Base-by-base conservation (phyloP, 1,284 basidiomycete genomes). In the Melampsora larici-populina region DNA sequence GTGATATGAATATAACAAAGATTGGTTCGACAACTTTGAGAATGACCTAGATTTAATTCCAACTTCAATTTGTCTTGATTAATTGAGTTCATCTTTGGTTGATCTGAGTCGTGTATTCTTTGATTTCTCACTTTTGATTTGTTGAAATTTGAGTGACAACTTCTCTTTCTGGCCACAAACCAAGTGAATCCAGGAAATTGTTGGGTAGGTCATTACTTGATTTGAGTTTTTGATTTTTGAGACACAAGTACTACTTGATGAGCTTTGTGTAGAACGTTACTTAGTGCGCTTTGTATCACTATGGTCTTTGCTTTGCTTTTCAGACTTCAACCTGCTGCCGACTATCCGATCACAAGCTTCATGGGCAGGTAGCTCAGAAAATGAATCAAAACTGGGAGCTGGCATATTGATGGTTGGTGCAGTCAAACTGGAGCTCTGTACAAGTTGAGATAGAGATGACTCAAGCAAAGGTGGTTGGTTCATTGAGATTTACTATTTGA, bases 301-400 rank as follows among this genome's bases (percentile, higher is more conserved):
- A 11, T 21, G 26, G 13, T 62, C 24, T n/a, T n/a, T n/a, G n/a
- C n/a, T n/a, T 49, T 21, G 48, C 48, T 49, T 49, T 11, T 49
- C 48, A 21, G 48, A 49, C 21, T 49, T 49, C 21, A 21, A 49
- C 48, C 21, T 49, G 48, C 48, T 11, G 21, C 21, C 48, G 48
- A 21, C 13, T 11, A 21, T 49, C 48, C 21, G 48, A 49, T 21
- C 21, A 11, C 21, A 49, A 49, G 48, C 13, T 49, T 21, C 48
- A n/a, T 9, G 13, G 13, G 60, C 13, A n/a, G 11, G 13, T 62
- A 29, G 24, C 11, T 62, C 60, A 26, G 60, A 24, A 26, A 62
- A 62, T 24, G 60, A 62, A 62, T 62, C 60, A 62, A 62, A 62
- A 29, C 60, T n/a, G 60, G 60, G 60, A n/a, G 26, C 26, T 24